Conservation (phyloP, 139 green algal species). For the Mesostigma viride region DNA sequence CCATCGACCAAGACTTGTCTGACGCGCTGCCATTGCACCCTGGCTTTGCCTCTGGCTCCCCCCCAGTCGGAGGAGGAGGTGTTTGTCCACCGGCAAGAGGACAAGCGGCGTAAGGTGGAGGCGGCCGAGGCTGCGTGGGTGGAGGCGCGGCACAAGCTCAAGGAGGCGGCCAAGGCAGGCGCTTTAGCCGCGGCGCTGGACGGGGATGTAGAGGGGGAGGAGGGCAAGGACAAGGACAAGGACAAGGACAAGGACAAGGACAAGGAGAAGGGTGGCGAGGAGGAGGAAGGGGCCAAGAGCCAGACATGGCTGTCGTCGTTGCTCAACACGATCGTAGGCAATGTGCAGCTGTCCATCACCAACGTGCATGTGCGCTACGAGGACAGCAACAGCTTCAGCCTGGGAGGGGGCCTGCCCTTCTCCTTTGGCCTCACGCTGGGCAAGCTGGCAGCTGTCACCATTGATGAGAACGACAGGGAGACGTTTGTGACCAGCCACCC, state of each 20-base stretch:
- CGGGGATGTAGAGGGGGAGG: no score
- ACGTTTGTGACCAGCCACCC: slow-evolving; percentile 66
- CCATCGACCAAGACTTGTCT: no score
- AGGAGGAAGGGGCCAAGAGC: slow-evolving; percentile 2
- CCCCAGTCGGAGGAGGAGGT: no score
- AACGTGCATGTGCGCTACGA: slow-evolving; percentile 88
- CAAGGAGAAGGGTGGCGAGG: not conserved
- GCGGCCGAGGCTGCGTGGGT: not conserved
- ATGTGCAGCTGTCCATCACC: slow-evolving; percentile 73
- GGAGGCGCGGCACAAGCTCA: not conserved
- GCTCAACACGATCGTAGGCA: slow-evolving; percentile 39
- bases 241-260: no score
- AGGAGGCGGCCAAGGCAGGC: not conserved
- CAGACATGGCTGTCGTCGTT: slow-evolving; percentile 22
- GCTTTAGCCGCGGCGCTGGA: no score
- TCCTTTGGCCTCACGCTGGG: slow-evolving; percentile 61
- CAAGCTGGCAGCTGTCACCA: slow-evolving; percentile 65
- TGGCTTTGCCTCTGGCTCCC: no score
- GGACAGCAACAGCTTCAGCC: slow-evolving; percentile 24
- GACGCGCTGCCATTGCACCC: no score
- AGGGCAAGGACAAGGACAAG: no score
- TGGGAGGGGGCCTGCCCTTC: slow-evolving; percentile 37
- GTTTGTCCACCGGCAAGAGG: no score
- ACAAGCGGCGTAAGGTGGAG: no score
- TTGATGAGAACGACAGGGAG: slow-evolving; percentile 59